Evolutionary conservation across 2,329 filamentous ascomycete genomes (phyloP).

Genomic region (Trichoderma breve): DNA sequence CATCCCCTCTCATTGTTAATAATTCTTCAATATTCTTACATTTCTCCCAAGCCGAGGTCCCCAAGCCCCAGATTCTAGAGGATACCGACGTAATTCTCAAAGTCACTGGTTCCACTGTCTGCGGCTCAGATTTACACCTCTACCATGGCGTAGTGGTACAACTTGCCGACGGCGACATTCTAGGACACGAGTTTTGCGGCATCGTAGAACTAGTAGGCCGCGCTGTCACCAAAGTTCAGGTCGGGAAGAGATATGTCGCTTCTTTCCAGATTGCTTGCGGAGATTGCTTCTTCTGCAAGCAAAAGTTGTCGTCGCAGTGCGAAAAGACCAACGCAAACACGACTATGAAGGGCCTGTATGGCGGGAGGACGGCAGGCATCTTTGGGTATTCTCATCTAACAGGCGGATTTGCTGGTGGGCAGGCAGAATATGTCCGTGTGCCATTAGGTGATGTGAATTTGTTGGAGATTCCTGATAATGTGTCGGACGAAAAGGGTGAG

Average conservation of each 20-base stretch:
- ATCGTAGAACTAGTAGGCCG: constrained; percentile 56
- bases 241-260: constrained; percentile 72
- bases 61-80: constrained; percentile 71
- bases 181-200: constrained; percentile 63
- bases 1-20: not conserved
- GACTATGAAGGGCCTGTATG: constrained; percentile 59
- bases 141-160: constrained; percentile 56
- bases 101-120: constrained; percentile 63
- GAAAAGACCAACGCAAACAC: not conserved
- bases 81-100: constrained; percentile 75
- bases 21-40: not conserved
- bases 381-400: constrained; percentile 78
- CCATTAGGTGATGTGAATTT: constrained; percentile 79
- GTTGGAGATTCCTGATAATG: constrained; percentile 71
- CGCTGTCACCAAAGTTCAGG: constrained; percentile 53
- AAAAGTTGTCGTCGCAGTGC: not conserved
- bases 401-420: constrained; percentile 82
- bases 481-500: constrained; percentile 76
- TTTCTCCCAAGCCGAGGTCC: constrained; percentile 51
- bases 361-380: constrained; percentile 69
- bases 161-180: constrained; percentile 62
- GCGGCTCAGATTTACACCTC: constrained; percentile 59
- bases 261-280: constrained; percentile 81
- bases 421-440: constrained; percentile 83
- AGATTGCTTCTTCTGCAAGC: constrained; percentile 60